phyloP scores from a whole-genome alignment of 352 stramenopile genomes.

The Phytophthora sansomeana region DNA sequence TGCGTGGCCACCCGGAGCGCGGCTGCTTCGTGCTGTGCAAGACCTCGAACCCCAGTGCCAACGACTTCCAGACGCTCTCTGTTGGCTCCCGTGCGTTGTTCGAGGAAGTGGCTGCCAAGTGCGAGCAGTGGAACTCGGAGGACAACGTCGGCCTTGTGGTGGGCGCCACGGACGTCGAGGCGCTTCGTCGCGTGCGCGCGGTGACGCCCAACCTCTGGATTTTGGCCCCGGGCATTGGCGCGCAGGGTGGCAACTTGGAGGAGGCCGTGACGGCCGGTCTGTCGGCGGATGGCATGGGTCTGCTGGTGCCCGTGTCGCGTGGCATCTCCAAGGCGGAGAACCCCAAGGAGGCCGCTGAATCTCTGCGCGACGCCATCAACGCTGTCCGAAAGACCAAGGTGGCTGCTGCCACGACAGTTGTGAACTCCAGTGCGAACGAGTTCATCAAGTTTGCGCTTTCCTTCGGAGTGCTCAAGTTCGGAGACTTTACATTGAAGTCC shows the following conservation, averaged over 20 bases:
- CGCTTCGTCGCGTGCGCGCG: constrained; percentile 87
- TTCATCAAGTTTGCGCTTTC: constrained; percentile 98
- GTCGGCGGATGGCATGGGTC: constrained; percentile 87
- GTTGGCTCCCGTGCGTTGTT: constrained; percentile 70
- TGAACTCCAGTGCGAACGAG: constrained; percentile 79
- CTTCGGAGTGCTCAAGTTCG: constrained; percentile 97
- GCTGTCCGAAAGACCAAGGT: constrained; percentile 74
- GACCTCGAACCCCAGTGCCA: constrained; percentile 98
- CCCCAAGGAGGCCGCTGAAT: constrained; percentile 89
- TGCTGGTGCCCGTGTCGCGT: constrained; percentile 97
- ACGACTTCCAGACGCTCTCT: constrained; percentile 95
- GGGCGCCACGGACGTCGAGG: constrained; percentile 96
- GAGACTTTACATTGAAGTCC: constrained; percentile 98
- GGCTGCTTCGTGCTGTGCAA: constrained; percentile 99
- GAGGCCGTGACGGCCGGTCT: constrained; percentile 82
- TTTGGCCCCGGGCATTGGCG: constrained; percentile 96
- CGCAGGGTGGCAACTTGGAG: constrained; percentile 94
- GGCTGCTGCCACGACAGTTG: constrained; percentile 18
- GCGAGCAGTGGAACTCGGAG: constrained; percentile 89
- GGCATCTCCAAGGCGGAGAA: constrained; percentile 95
- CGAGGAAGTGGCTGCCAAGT: constrained; percentile 93
- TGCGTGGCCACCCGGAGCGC: constrained; percentile 84
- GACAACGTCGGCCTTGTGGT: constrained; percentile 97
- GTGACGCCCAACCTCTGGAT: constrained; percentile 96
- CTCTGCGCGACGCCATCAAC: constrained; percentile 96